A percentile compares a stretch with the other conserved stretches of the same genome.
phyloP scores from a whole-genome alignment of 2,329 filamentous ascomycete species.

The Monosporascus sp. region DNA sequence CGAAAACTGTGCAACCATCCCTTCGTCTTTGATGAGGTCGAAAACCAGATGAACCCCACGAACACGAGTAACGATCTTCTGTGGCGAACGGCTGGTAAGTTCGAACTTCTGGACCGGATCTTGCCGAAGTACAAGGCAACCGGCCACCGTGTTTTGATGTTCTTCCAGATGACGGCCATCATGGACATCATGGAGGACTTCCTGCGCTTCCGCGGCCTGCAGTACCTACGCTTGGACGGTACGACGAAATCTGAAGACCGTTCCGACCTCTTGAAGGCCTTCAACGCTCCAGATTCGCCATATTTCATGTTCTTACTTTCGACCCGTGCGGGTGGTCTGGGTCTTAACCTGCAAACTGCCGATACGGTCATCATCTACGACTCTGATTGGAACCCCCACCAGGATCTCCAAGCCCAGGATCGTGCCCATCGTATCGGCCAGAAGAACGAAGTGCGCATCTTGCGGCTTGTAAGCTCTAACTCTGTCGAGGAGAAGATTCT shows the following conservation, averaged over 20 bases:
- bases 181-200: conserved; percentile 99
- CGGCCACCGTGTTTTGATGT: conserved; percentile 95
- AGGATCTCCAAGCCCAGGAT: conserved; percentile 98
- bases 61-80: conserved; percentile 86
- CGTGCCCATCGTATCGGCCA: conserved; percentile 99
- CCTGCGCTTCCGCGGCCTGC: conserved; percentile 72
- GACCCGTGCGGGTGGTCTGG: conserved; percentile 94
- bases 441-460: conserved; percentile 97
- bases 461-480: conserved; percentile 91
- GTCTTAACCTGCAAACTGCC: conserved; percentile 93
- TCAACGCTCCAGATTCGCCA: conserved; percentile 84
- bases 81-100: conserved; percentile 95
- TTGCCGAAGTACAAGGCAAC: conserved; percentile 89
- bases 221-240: conserved; percentile 90
- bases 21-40: conserved; percentile 96
- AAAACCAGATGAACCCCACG: conserved; percentile 93
- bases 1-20: conserved; percentile 98
- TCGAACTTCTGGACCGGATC: conserved; percentile 87
- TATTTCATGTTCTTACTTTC: conserved; percentile 99
- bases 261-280: conserved; percentile 79
- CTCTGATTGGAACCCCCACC: conserved; percentile 98
- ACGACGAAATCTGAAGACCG: conserved; percentile 97
- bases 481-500: conserved; percentile 98
- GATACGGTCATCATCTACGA: conserved; percentile 99
- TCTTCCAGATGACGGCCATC: conserved; percentile 99